These are phyloP conservation scores for Tympanopsis confertula DNA, from an alignment of 2,329 filamentous ascomycete species.

Conservation along the genomic window DNA sequence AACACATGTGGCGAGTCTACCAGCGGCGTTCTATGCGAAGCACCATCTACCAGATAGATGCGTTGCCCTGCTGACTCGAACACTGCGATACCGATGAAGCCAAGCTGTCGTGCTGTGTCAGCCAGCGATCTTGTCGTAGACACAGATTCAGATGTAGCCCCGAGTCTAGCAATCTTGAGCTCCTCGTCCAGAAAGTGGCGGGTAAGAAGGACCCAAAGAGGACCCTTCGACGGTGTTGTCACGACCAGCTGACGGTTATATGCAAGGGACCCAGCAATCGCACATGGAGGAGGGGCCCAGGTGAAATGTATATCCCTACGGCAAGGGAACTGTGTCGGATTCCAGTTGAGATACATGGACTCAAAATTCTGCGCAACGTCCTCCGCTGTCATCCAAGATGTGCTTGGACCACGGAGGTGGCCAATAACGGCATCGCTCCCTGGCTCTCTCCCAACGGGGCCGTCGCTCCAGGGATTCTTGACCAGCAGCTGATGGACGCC, in stretches of 20 bases:
- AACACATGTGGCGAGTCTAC: conserved; percentile 91
- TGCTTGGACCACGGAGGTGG: conserved; percentile 41
- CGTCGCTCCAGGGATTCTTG: conserved; percentile 93
- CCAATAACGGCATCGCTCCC: conserved; percentile 17
- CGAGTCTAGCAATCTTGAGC: conserved; percentile 38
- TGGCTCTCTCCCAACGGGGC: conserved; percentile 58
- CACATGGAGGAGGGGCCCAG: conserved; percentile 51
- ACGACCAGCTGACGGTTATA: conserved; percentile 66
- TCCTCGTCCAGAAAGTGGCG: conserved; percentile 72
- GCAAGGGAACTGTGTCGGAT: conserved; percentile 68
- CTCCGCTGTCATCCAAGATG: conserved; percentile 86
- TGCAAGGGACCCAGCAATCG: conserved; percentile 40
- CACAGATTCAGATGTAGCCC: conserved; percentile 12
- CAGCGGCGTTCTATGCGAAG: conserved; percentile 66
- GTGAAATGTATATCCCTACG: conserved; percentile 83
- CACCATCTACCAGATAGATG: conserved; percentile 63
- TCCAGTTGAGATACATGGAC: conserved; percentile 96
- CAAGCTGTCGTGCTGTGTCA: conserved; percentile 41
- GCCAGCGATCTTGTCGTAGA: conserved; percentile 19
- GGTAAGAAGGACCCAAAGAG: conserved; percentile 74
- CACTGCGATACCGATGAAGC: conserved; percentile 79
- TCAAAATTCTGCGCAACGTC: conserved; percentile 86
- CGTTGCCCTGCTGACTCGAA: conserved; percentile 62
- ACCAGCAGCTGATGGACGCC: conserved; percentile 62
- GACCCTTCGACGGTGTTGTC: conserved; percentile 41